Percentiles rank a stretch among this genome's conserved stretches.
Evolutionary conservation across 352 stramenopile species (phyloP).

Genomic region (Globisporangium alternatum): DNA sequence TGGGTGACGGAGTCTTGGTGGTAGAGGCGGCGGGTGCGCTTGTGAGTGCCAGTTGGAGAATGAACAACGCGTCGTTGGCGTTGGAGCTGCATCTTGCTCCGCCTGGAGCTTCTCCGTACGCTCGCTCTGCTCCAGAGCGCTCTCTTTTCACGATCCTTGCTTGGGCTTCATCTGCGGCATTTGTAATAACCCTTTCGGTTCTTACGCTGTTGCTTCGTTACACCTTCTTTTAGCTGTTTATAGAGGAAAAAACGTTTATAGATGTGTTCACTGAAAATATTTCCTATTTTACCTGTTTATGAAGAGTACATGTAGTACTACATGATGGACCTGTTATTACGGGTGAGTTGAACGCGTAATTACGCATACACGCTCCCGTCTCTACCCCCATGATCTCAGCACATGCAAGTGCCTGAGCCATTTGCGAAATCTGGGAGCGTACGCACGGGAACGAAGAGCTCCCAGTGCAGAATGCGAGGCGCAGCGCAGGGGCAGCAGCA

Average conservation of each 20-base stretch:
- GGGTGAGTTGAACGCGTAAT: background rate
- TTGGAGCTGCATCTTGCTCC: too few species aligned
- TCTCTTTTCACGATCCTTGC: slow-evolving; percentile 10
- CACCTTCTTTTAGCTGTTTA: background rate
- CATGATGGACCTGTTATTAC: background rate
- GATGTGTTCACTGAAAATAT: background rate
- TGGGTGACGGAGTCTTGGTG: background rate
- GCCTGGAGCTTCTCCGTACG: background rate
- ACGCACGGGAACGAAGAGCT: slow-evolving; percentile 3
- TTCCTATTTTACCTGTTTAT: background rate
- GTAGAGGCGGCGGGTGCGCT: slow-evolving; percentile 15
- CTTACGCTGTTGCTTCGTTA: background rate
- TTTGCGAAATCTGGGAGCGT: slow-evolving; percentile 14
- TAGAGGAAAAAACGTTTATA: background rate
- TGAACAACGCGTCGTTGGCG: slow-evolving; percentile 11
- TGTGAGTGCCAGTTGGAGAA: slow-evolving; percentile 24
- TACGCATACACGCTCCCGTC: slow-evolving; percentile 3
- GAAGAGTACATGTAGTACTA: background rate
- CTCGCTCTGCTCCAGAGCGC: background rate
- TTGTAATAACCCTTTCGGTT: slow-evolving; percentile 19
- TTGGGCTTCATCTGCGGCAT: background rate
- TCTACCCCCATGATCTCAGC: background rate
- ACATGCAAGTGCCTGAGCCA: background rate
- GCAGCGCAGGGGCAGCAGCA: slow-evolving; percentile 8
- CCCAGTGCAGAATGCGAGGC: slow-evolving; percentile 1